Conservation (phyloP, 805 yeast genomes). For the Teunomyces aglyptinius region DNA sequence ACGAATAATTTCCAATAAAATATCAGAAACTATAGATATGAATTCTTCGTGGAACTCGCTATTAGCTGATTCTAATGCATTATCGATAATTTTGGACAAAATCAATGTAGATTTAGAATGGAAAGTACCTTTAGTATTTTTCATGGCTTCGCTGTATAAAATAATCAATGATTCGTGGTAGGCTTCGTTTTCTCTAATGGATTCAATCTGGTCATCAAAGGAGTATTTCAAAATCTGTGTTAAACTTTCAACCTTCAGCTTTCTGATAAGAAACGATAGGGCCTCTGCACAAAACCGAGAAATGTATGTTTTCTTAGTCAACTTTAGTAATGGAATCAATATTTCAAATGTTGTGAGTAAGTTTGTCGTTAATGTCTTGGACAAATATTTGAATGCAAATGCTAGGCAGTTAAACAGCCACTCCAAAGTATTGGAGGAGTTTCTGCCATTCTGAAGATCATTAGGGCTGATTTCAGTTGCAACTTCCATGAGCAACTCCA, state of each 20-base stretch:
- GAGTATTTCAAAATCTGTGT: conserved; percentile 43
- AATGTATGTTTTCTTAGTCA: conserved; percentile 58
- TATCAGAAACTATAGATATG: conserved; percentile 49
- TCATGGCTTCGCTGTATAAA: conserved; percentile 71
- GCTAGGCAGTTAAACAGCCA: conserved; percentile 84
- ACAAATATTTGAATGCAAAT: conserved; percentile 82
- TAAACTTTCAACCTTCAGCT: conserved; percentile 52
- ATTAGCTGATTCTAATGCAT: conserved; percentile 15
- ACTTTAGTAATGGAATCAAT: conserved; percentile 61
- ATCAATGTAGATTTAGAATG: conserved; percentile 69
- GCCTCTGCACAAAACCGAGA: conserved; percentile 90
- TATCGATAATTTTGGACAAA: conserved; percentile 43
- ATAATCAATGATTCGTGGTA: conserved; percentile 59
- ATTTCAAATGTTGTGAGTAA: conserved; percentile 66
- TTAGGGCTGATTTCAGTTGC: conserved; percentile 37
- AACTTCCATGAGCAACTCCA: conserved; percentile 50
- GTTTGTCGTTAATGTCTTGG: conserved; percentile 61
- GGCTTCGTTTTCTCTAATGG: conserved; percentile 37
- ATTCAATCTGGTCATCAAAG: conserved; percentile 31
- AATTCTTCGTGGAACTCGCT: conserved; percentile 9
- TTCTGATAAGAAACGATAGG: conserved; percentile 75
- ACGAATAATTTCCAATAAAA: conserved; percentile 50
- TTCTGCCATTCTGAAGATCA: conserved; percentile 51
- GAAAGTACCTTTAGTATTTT: conserved; percentile 65
- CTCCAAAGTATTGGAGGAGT: conserved; percentile 67